These are phyloP conservation scores for Colletotrichum eleusines DNA, from an alignment of 2,329 filamentous ascomycete genomes.

Conservation along the genomic window DNA sequence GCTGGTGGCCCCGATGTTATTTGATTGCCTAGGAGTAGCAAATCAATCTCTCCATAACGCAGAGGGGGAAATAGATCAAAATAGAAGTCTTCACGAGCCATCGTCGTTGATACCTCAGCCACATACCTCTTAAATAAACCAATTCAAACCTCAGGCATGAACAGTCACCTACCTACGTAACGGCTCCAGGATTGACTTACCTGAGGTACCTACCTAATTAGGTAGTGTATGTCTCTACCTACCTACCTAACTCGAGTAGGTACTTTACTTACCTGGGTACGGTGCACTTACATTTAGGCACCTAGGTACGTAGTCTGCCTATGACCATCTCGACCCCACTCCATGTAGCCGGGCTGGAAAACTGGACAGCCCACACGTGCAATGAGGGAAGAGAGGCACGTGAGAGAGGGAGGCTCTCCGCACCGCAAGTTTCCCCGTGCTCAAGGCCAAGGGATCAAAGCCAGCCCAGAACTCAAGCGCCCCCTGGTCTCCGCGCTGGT, in stretches of 20 bases:
- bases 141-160: conserved; percentile 2
- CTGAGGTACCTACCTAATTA: not conserved
- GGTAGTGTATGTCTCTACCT: too few species aligned
- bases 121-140: not conserved
- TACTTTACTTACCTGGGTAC: too few species aligned
- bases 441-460: too few species aligned
- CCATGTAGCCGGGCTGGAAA: not conserved
- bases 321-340: conserved; percentile 1
- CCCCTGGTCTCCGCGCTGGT: conserved; percentile 12
- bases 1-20: not conserved
- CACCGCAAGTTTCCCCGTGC: not conserved
- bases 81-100: not conserved
- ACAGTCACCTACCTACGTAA: too few species aligned
- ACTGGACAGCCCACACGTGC: not conserved
- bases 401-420: not conserved
- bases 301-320: not conserved
- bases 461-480: not conserved
- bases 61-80: not conserved
- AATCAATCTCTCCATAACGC: not conserved
- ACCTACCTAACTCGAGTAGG: too few species aligned
- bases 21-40: too few species aligned
- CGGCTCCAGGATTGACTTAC: too few species aligned
- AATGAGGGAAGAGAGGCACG: not conserved
- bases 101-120: not conserved
- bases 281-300: not conserved